Evolutionary conservation across 2,329 filamentous ascomycete genomes (phyloP).

Genomic region (Phoma sp.): DNA sequence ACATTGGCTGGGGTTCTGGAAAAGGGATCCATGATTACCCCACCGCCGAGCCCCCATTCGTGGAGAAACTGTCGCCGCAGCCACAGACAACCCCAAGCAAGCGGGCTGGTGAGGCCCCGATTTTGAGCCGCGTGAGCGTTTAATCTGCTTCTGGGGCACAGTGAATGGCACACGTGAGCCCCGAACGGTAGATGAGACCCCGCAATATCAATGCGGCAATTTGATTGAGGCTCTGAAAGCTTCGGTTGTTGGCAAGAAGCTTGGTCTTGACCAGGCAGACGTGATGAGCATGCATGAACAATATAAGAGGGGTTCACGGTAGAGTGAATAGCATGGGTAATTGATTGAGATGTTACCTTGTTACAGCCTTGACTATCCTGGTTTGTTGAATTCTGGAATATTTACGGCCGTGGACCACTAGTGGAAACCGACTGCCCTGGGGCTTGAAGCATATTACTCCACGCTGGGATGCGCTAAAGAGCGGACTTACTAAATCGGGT

Average conservation of each 20-base stretch:
- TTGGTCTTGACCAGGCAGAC: not conserved
- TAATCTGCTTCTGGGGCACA: slow-evolving; percentile 1
- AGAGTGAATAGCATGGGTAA: not conserved
- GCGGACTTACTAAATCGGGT: not conserved
- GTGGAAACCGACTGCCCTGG: not conserved
- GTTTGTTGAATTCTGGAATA: slow-evolving; percentile 3
- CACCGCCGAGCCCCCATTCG: slow-evolving; percentile 20
- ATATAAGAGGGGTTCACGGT: not conserved
- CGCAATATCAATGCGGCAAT: not conserved
- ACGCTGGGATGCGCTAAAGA: slow-evolving; percentile 2
- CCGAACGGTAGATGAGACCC: not conserved
- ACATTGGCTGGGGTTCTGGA: slow-evolving; percentile 1
- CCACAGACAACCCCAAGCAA: not conserved
- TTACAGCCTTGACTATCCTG: not conserved
- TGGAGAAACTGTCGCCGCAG: slow-evolving; percentile 27
- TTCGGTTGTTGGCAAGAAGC: slow-evolving; percentile 14
- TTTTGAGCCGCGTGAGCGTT: slow-evolving; percentile 18
- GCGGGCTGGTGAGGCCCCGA: slow-evolving; percentile 5
- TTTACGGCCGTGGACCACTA: slow-evolving; percentile 14
- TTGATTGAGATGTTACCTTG: not conserved
- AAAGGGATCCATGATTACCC: slow-evolving; percentile 8
- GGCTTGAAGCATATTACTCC: slow-evolving; percentile 1
- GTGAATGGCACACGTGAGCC: not conserved
- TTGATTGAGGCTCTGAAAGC: slow-evolving; percentile 17
- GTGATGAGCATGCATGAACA: not conserved